Conservation (phyloP, 1,139 yeast species). For the Kazachstania sp. region DNA sequence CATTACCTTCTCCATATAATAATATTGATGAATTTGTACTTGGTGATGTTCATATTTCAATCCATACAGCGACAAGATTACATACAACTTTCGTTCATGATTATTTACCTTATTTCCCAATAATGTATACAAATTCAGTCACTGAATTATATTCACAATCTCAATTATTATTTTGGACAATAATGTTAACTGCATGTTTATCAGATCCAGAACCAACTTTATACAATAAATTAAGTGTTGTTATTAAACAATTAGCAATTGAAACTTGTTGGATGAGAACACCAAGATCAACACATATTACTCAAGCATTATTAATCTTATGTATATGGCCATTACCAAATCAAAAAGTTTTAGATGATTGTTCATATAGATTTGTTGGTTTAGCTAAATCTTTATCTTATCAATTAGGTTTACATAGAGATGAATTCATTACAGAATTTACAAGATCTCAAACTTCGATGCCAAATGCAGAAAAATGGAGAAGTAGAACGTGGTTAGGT, state of each 20-base stretch:
- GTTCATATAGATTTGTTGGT: constrained; percentile 81
- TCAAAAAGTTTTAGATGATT: constrained; percentile 85
- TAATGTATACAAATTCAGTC: constrained; percentile 62
- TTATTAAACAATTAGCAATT: constrained; percentile 79
- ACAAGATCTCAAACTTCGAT: constrained; percentile 81
- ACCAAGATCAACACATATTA: constrained; percentile 88
- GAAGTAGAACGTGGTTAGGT: constrained; percentile 88
- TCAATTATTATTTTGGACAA: constrained; percentile 83
- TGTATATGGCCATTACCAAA: constrained; percentile 92
- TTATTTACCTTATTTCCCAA: constrained; percentile 72
- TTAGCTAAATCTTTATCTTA: constrained; percentile 76
- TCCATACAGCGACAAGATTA: constrained; percentile 59
- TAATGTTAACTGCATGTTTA: constrained; percentile 74
- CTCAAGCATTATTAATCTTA: constrained; percentile 75
- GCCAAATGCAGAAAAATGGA: constrained; percentile 90
- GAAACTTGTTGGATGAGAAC: constrained; percentile 93
- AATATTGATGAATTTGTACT: constrained; percentile 53
- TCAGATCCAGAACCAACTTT: constrained; percentile 82
- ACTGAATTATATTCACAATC: constrained; percentile 75
- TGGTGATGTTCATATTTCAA: constrained; percentile 63
- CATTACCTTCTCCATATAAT: constrained; percentile 29
- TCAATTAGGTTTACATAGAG: constrained; percentile 89
- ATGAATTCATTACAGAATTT: constrained; percentile 84
- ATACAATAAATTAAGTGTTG: constrained; percentile 65
- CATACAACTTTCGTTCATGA: constrained; percentile 60